These are phyloP conservation scores for Quercus aquifolioides DNA, from an alignment of 306 rosid genomes.

Conservation along the genomic window DNA sequence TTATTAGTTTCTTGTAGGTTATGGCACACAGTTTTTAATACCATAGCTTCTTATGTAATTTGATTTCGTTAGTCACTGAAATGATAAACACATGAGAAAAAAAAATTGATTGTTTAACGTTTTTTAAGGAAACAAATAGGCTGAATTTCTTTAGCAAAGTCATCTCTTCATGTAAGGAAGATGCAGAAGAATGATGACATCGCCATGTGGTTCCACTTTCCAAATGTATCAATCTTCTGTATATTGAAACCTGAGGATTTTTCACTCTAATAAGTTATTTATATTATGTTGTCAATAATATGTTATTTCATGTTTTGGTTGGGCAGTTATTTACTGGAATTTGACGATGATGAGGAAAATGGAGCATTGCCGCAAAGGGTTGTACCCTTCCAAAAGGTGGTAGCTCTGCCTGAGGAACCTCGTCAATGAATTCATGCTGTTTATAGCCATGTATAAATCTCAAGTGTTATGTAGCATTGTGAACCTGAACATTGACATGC, in stretches of 20 bases:
- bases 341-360: conserved; percentile 98
- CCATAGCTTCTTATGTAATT: not conserved
- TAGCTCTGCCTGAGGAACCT: conserved; percentile 89
- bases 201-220: not conserved
- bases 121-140: not conserved
- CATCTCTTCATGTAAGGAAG: not conserved
- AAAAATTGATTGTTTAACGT: not conserved
- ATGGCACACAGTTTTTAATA: not conserved
- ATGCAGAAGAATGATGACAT: not conserved
- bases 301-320: conserved; percentile 22
- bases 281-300: not conserved
- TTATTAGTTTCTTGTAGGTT: not conserved
- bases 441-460: conserved; percentile 38
- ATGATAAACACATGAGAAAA: not conserved
- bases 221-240: not conserved
- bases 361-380: conserved; percentile 91
- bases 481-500: conserved; percentile 22
- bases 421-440: conserved; percentile 58
- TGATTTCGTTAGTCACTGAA: not conserved
- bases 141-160: not conserved
- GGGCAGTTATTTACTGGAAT: conserved; percentile 86
- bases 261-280: not conserved
- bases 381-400: conserved; percentile 90
- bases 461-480: not conserved
- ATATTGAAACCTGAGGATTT: not conserved